Base-by-base conservation (phyloP, 2,329 filamentous ascomycete genomes). In the Penicillium psychrosexuale region DNA sequence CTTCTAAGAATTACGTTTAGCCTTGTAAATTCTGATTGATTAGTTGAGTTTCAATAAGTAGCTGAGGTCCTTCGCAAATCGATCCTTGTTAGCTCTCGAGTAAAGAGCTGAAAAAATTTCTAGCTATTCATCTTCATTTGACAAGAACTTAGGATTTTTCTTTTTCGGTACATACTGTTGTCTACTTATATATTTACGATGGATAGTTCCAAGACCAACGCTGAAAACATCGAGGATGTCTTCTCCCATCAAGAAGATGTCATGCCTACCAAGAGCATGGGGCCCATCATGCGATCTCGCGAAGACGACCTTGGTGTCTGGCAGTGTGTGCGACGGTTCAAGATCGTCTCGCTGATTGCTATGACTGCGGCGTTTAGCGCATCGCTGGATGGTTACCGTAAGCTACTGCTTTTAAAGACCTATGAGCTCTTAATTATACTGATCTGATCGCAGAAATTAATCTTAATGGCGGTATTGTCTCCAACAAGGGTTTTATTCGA, bases 291-390 rank as follows among this genome's bases (percentile, higher is more conserved):
- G 72, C 68, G 74, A 8, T 69, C 71, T 5, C 69, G 64, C 5
- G 58, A 64, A 5, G 75, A 78, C 51, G 70, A 76, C 40, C 62
- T 77, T 3, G 60, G 61, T 28, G 63, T 77, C n/a, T 77, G 72
- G 74, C 62, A 74, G 47, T 71, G 65, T 42, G 66, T 72, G 6
- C 55, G 57, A 7, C 63, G 65, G 43, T 75, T 73, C 64, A 76
- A 75, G 37, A 56, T 61, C 1, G 65, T 74, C 0, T 70, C 68
- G 0, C 17, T 62, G 27, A 68, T 77, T 24, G 73, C 72, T 2
- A 77, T 77, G 74, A 53, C 60, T 45, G 75, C 73, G 5, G 72
- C 75, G 0, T 78, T 77, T 47, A 71, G 69, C 44, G 75, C 75
- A 13, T 70, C 75, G 0, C 61, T 77, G 0, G 75, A 77, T 61